Evolutionary conservation across 495 filamentous ascomycete species (phyloP).

Genomic region (Penicillium verhagenii): DNA sequence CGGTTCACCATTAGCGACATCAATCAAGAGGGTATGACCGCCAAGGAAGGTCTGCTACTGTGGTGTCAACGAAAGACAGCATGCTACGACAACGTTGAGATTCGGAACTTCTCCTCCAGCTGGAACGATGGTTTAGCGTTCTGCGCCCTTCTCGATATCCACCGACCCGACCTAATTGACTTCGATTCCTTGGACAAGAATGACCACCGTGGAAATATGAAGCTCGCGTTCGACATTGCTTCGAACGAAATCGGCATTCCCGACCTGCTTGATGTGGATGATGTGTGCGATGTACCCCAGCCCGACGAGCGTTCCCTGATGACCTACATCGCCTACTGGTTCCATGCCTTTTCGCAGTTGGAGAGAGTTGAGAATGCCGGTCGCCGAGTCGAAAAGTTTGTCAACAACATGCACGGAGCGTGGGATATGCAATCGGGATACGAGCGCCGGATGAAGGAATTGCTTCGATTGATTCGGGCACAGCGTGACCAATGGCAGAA

Average conservation of each 20-base stretch:
- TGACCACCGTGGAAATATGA: slow-evolving; percentile 96
- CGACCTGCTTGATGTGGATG: slow-evolving; percentile 92
- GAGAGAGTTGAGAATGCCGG: slow-evolving; percentile 97
- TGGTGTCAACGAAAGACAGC: slow-evolving; percentile 99
- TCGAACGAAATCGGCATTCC: slow-evolving; percentile 96
- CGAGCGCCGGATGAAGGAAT: slow-evolving; percentile 80
- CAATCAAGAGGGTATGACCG: slow-evolving; percentile 96
- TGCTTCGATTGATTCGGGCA: slow-evolving; percentile 69
- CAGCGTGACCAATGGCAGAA: slow-evolving; percentile 74
- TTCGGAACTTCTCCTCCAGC: slow-evolving; percentile 88
- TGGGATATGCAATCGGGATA: slow-evolving; percentile 99
- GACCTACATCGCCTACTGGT: slow-evolving; percentile 99
- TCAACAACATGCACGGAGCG: slow-evolving; percentile 97
- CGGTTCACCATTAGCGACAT: slow-evolving; percentile 98
- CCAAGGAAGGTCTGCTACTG: slow-evolving; percentile 89
- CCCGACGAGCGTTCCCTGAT: slow-evolving; percentile 95
- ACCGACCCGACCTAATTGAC: slow-evolving; percentile 95
- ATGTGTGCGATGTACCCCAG: slow-evolving; percentile 94
- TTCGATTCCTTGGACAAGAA: slow-evolving; percentile 91
- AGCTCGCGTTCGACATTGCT: slow-evolving; percentile 93
- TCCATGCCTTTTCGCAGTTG: slow-evolving; percentile 98
- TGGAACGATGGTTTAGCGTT: slow-evolving; percentile 98
- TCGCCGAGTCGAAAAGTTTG: slow-evolving; percentile 94
- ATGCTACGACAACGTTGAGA: slow-evolving; percentile 94
- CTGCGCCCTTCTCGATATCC: slow-evolving; percentile 93